Conservation (phyloP, 495 filamentous ascomycete species). For the Chaetomium cochliodes region DNA sequence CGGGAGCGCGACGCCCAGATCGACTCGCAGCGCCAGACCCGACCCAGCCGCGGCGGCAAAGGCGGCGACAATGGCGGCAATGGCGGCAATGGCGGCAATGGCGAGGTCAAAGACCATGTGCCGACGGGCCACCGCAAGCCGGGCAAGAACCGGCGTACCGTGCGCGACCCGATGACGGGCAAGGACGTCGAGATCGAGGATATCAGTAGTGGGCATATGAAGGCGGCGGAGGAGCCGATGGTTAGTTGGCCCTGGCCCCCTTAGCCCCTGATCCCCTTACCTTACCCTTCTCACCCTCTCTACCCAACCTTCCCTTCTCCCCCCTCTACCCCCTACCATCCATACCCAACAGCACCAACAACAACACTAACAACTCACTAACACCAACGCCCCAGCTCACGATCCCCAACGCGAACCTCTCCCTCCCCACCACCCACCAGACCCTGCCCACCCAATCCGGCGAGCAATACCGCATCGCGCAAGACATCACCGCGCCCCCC, state of each 20-base stretch:
- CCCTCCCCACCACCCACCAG: constrained; percentile 65
- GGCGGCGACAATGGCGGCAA: constrained; percentile 27
- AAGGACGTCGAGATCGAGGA: constrained; percentile 86
- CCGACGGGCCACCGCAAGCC: constrained; percentile 40
- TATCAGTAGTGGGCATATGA: constrained; percentile 65
- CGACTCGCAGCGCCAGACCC: constrained; percentile 53
- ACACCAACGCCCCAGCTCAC: constrained; percentile 56
- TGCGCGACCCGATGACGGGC: constrained; percentile 86
- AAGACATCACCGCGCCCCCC: constrained; percentile 88
- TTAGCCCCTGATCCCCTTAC: no score
- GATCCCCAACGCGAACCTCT: constrained; percentile 86
- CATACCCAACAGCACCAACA: no score
- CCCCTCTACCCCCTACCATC: background rate
- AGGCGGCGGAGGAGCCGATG: constrained; percentile 65
- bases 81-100: constrained; percentile 1
- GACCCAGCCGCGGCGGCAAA: no score
- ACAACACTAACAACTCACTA: background rate
- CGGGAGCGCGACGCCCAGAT: constrained; percentile 67
- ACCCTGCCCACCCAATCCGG: constrained; percentile 57
- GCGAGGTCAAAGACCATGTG: constrained; percentile 43
- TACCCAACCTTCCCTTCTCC: background rate
- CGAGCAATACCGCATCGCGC: constrained; percentile 74
- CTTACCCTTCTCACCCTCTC: background rate
- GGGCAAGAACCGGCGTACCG: constrained; percentile 57
- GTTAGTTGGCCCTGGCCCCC: constrained; percentile 38